Base-by-base conservation (phyloP, 352 stramenopile genomes). In the Plasmopara viticola region DNA sequence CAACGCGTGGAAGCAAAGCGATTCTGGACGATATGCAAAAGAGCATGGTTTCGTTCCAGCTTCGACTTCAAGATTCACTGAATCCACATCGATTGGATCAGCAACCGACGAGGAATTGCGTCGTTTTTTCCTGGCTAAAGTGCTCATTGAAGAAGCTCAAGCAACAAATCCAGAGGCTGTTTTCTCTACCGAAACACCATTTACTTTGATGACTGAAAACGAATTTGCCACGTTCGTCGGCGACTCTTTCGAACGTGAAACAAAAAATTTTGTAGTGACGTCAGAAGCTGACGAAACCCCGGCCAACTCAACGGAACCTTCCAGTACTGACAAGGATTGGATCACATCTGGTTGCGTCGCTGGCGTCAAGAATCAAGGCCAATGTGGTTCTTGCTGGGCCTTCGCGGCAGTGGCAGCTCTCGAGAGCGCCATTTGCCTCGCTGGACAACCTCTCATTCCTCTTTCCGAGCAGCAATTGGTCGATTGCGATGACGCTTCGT, bases 331-430 rank as follows among this genome's bases (percentile, higher is more conserved):
- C 25, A 73, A 75, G 44, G 78, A 89, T 50, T 89, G 81, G 78
- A 86, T 68, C 8, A 70, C 59, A 5, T 84, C 72, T 0, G 68
- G 66, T 12, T 89, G 78, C 43, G 68, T 89, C 9, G 66, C 66
- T 6, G 14, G 25, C 5, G 62, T 99, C 15, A 98, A 98, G 63
- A 94, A 99, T 68, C 97, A 99, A 70, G 97, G 92, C 8, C 54
- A 86, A 7, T 99, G 96, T 64, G 96, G 96, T 37, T 97, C 89
- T n/a, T 99, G 97, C 75, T 99, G 96, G 95, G 90, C 92, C 0
- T 99, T 99, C 68, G 96, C 94, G 1, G 87, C 93, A 1, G 78
- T 96, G 0, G 92, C 90, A 34, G 84, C 83, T 13, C 70, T 98
- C 2, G 94, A 98, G 63, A 95, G 82, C 25, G 90, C 86, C 6